Conservation (phyloP, 371 early-diverging fungal species). For the Amoeboaphelidium occidentale region DNA sequence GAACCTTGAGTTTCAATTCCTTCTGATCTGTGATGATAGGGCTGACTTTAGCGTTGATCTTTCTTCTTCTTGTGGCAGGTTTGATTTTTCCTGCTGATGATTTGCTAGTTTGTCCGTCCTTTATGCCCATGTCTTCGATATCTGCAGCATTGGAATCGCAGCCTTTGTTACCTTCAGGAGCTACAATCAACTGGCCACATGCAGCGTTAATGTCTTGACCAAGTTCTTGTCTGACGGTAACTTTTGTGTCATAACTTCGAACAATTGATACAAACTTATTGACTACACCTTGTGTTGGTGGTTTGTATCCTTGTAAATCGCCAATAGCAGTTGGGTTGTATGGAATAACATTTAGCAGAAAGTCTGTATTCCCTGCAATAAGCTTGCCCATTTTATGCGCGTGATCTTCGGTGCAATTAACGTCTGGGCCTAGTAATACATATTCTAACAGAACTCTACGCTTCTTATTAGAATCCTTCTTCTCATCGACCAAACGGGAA, state of each 20-base stretch:
- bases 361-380: conserved; percentile 9
- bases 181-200: conserved; percentile 23
- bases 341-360: conserved; percentile 22
- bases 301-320: conserved; percentile 16
- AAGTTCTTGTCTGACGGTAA: conserved; percentile 17
- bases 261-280: conserved; percentile 14
- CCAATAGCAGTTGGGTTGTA: conserved; percentile 15
- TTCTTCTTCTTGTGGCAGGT: not conserved
- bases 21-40: not conserved
- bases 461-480: not conserved
- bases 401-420: conserved; percentile 13
- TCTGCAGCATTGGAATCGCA: not conserved
- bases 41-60: not conserved
- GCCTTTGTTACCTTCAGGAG: not conserved
- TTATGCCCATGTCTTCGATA: not conserved
- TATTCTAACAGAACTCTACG: conserved; percentile 20
- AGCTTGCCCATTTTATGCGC: conserved; percentile 17
- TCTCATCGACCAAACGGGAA: not conserved
- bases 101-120: not conserved
- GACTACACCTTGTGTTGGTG: conserved; percentile 9
- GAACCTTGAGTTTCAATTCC: too few relatives aligned
- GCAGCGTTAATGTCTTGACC: conserved; percentile 18
- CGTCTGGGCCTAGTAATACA: conserved; percentile 13
- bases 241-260: conserved; percentile 10
- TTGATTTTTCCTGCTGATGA: not conserved